A percentile compares a stretch with the other conserved stretches of the same genome.
Conservation (phyloP, 306 rosid species). For the Vigna trinervia region DNA sequence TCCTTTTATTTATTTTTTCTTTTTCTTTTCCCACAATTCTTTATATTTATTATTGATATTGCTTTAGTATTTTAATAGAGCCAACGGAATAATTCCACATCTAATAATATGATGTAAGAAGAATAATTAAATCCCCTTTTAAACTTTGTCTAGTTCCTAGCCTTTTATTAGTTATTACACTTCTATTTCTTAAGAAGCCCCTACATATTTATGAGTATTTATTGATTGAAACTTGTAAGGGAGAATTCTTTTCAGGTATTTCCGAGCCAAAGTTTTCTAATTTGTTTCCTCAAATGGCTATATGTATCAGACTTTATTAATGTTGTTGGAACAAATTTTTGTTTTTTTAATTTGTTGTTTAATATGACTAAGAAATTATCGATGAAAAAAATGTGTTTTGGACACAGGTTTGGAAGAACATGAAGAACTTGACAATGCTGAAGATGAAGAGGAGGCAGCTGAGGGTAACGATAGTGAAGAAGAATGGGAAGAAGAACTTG, state of each 20-base stretch:
- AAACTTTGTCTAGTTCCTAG: conserved; percentile 9
- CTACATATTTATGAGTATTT: conserved; percentile 5
- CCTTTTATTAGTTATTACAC: conserved; percentile 22
- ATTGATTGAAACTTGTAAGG: conserved; percentile 5
- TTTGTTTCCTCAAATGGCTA: conserved; percentile 24
- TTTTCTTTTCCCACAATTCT: conserved; percentile 5
- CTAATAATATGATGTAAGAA: conserved; percentile 21
- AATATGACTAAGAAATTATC: conserved; percentile 24
- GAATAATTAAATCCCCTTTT: conserved; percentile 21
- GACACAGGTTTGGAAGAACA: conserved; percentile 52
- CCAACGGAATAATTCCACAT: conserved; percentile 15
- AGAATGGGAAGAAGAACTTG: conserved; percentile 65
- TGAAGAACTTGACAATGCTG: conserved; percentile 56
- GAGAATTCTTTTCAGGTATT: conserved; percentile 22
- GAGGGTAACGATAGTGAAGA: conserved; percentile 67
- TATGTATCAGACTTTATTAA: conserved; percentile 3
- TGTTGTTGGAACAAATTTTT: background rate
- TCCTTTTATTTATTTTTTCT: background rate
- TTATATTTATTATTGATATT: conserved; percentile 23
- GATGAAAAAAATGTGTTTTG: conserved; percentile 30
- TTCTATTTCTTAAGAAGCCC: conserved; percentile 6
- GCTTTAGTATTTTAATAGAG: conserved; percentile 18
- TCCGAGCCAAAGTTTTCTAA: conserved; percentile 3
- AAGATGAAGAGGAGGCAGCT: conserved; percentile 65
- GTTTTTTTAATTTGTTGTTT: conserved; percentile 20